Evolutionary conservation across 805 yeast species (phyloP), one percentile per base, ranked within the genome.

Genomic region (Torulaspora microellipsoides): DNA sequence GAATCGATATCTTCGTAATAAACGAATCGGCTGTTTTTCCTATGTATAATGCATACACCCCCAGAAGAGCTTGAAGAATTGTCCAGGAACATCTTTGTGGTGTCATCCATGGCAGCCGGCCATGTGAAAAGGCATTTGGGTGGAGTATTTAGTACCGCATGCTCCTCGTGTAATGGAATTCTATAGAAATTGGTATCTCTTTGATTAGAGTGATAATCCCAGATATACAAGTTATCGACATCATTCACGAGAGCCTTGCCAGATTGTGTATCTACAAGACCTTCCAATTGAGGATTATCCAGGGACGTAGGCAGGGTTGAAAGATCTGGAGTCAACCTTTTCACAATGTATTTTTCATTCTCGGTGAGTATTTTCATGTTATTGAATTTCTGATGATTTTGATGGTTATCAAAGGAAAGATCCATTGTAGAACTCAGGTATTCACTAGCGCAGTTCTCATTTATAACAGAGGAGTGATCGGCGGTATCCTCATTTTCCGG

Each of bases 1-100:
- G 66, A 53, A 49, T 78, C 82, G 10, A 87, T 78, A 42, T 86
- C 77, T 56, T 86, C 95, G 67, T 83, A 84, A 62, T 81, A 89
- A 20, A 75, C 73, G 37, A 85, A 63, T 14, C 62, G 57, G 0
- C 96, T 95, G 0, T 78, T 54, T 14, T 69, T 59, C 0, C 81
- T 69, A 55, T 82, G 78, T 15, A 86, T 70, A 5, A 83, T 75
- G 6, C 84, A 80, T 31, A 88, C 64, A 8, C 96, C 96, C 0
- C 95, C 91, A 40, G 72, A 72, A 2, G 59, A 47, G 15, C 46
- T 42, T 4, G 38, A 34, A 7, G 48, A 38, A 20, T 34, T 34
- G 8, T 47, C 66, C 56, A 2, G 81, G 79, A 3, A 76, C 74
- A 6, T 78, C 63, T 3, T 91, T 81, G 9, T 44, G 9, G 53